These are phyloP conservation scores for Medicago arabica DNA, from an alignment of 306 rosid species.

Conservation along the genomic window DNA sequence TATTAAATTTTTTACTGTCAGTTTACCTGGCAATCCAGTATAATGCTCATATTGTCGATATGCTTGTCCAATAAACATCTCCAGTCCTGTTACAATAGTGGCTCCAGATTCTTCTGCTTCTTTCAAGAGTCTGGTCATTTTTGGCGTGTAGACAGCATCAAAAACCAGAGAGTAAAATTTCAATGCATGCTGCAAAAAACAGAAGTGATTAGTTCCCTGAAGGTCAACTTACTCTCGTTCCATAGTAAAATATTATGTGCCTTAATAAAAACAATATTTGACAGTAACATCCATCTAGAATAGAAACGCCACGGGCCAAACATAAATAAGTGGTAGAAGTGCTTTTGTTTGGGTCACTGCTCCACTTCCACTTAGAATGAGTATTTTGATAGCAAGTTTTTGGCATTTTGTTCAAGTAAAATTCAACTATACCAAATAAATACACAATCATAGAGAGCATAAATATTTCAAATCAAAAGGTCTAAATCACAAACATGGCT, in stretches of 20 bases:
- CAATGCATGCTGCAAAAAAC: slow-evolving; percentile 76
- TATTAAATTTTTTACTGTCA: slow-evolving; percentile 7
- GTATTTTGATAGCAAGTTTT: slow-evolving; percentile 19
- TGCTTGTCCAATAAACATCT: slow-evolving; percentile 94
- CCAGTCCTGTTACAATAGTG: slow-evolving; percentile 68
- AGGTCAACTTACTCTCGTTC: slow-evolving; percentile 35
- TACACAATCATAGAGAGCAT: slow-evolving; percentile 14
- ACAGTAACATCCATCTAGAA: slow-evolving; percentile 23
- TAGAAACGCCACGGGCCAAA: slow-evolving; percentile 19
- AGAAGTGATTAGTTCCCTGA: slow-evolving; percentile 37
- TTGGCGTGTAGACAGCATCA: slow-evolving; percentile 92
- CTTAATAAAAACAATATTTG: slow-evolving; percentile 27
- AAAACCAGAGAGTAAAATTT: slow-evolving; percentile 77
- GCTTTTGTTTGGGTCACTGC: slow-evolving; percentile 15
- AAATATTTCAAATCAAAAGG: slow-evolving; percentile 31
- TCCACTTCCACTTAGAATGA: slow-evolving; percentile 19
- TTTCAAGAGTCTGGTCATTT: slow-evolving; percentile 77
- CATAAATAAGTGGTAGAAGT: slow-evolving; percentile 8
- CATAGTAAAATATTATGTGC: slow-evolving; percentile 29
- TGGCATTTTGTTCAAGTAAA: slow-evolving; percentile 22
- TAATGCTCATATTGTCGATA: slow-evolving; percentile 78
- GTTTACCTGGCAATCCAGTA: slow-evolving; percentile 90
- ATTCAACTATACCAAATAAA: slow-evolving; percentile 27
- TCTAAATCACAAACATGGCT: slow-evolving; percentile 17
- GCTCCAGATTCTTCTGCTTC: slow-evolving; percentile 96